These are phyloP conservation scores for Solanum sitiens DNA, from an alignment of 257 asterid genomes.

Conservation along the genomic window DNA sequence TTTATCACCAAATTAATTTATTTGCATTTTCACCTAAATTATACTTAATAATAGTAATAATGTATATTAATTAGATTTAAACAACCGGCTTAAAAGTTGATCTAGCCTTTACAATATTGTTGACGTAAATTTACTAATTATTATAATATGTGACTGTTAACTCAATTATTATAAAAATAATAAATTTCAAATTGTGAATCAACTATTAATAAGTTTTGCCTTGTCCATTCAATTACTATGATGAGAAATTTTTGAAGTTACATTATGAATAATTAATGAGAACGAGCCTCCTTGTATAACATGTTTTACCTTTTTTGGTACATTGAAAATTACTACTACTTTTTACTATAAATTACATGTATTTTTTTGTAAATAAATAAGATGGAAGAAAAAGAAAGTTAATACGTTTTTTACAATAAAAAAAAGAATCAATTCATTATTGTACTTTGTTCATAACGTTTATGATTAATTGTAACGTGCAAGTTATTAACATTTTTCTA, in stretches of 20 bases:
- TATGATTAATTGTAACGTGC: not conserved
- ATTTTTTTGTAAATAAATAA: not conserved
- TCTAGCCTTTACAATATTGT: not conserved
- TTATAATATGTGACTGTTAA: not conserved
- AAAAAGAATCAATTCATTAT: not conserved
- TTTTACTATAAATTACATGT: not conserved
- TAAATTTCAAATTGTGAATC: not conserved
- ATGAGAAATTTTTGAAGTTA: not conserved
- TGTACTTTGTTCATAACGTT: not conserved
- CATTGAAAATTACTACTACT: not conserved
- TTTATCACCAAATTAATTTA: not conserved
- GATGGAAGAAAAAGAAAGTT: not conserved
- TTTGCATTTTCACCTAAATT: not conserved
- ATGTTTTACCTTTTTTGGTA: not conserved
- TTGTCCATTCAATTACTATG: not conserved
- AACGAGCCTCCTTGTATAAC: not conserved
- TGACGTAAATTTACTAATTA: not conserved
- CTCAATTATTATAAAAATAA: not conserved
- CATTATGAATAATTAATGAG: not conserved
- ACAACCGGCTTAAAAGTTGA: not conserved
- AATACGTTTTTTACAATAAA: not conserved
- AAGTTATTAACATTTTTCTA: not conserved
- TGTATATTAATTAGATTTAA: not conserved
- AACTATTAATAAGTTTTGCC: not conserved
- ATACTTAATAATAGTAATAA: not conserved